Percentiles rank a stretch among this genome's conserved stretches.
Conservation (phyloP, 1,284 basidiomycete genomes). For the Jaminaea rosea region DNA sequence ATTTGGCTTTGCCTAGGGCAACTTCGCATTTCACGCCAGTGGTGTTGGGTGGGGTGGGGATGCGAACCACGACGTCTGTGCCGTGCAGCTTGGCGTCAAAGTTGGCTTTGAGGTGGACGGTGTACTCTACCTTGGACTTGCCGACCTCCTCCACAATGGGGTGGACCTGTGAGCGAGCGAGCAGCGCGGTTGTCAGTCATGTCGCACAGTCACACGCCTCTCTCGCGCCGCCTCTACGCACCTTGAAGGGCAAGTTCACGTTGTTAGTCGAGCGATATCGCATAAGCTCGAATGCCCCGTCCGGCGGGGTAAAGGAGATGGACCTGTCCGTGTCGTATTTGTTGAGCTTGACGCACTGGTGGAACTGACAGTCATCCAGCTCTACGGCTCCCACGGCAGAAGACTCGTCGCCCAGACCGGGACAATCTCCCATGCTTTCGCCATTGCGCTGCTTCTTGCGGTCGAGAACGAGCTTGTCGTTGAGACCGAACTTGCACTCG, state of each 20-base stretch:
- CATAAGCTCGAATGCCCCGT: constrained; percentile 99
- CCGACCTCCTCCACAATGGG: constrained; percentile 87
- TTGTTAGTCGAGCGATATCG: constrained; percentile 89
- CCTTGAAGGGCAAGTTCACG: constrained; percentile 81
- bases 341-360: constrained; percentile 89
- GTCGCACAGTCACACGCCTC: too few species aligned
- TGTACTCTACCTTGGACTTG: constrained; percentile 82
- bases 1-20: constrained; percentile 87
- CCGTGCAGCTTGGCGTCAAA: constrained; percentile 87
- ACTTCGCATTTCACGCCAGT: constrained; percentile 86
- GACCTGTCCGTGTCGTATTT: constrained; percentile 87
- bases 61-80: constrained; percentile 79
- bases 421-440: neutral
- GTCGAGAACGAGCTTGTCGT: constrained; percentile 93
- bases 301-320: constrained; percentile 94
- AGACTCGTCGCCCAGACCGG: too few species aligned
- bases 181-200: too few species aligned
- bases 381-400: constrained; percentile 52
- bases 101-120: constrained; percentile 75
- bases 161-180: too few species aligned
- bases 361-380: constrained; percentile 94
- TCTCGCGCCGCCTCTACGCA: too few species aligned
- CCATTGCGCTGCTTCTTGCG: constrained; percentile 52
- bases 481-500: constrained; percentile 95
- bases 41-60: constrained; percentile 91